phyloP scores from a whole-genome alignment of 2,329 filamentous ascomycete genomes.

The Ophiocordyceps sinensis region DNA sequence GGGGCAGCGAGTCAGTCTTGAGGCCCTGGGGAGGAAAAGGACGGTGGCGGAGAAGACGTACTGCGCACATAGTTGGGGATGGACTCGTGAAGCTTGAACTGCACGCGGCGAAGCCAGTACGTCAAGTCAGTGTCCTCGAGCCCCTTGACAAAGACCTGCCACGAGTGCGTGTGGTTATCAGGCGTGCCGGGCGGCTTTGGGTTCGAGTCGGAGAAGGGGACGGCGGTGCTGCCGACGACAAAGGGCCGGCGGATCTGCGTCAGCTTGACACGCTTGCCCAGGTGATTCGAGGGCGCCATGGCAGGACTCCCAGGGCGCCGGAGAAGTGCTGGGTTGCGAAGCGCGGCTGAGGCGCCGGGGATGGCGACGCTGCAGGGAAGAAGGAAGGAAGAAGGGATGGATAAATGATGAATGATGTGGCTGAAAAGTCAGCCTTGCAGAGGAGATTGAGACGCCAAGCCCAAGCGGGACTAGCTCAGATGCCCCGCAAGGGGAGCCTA shows the following conservation, averaged over 20 bases:
- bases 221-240: slow-evolving; percentile 67
- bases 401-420: too few relatives aligned
- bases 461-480: too few relatives aligned
- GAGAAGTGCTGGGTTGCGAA: too few relatives aligned
- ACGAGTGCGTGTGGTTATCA: slow-evolving; percentile 88
- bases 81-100: slow-evolving; percentile 96
- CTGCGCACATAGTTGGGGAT: slow-evolving; percentile 83
- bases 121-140: slow-evolving; percentile 82
- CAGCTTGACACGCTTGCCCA: slow-evolving; percentile 50
- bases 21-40: not conserved
- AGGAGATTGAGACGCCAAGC: too few relatives aligned
- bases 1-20: not conserved
- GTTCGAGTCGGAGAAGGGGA: slow-evolving; percentile 65
- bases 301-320: not conserved
- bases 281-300: slow-evolving; percentile 45
- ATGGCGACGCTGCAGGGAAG: too few relatives aligned
- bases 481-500: too few relatives aligned
- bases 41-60: slow-evolving; percentile 17
- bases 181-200: slow-evolving; percentile 65
- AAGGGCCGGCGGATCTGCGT: slow-evolving; percentile 51
- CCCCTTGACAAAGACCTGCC: slow-evolving; percentile 87
- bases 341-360: too few relatives aligned
- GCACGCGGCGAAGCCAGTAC: slow-evolving; percentile 91
- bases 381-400: too few relatives aligned
- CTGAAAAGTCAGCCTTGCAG: too few relatives aligned